These are phyloP conservation scores for Brassica nigra DNA, from an alignment of 345 rosid genomes.

Conservation along the genomic window DNA sequence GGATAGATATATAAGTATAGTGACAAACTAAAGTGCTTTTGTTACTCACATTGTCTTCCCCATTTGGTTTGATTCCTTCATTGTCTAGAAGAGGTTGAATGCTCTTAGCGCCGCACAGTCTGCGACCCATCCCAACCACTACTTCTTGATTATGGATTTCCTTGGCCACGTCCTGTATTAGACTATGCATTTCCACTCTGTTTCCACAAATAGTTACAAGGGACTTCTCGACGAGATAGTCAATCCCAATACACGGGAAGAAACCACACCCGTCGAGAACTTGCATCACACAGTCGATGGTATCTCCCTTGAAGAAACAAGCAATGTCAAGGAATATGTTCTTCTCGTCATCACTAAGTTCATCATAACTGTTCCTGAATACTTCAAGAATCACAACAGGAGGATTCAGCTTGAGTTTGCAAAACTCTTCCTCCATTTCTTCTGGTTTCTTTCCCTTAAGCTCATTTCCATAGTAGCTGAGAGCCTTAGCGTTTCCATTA, in stretches of 20 bases:
- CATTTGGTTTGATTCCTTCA: background rate
- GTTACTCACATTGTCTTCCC: background rate
- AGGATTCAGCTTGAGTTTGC: background rate
- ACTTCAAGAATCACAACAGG: conserved; percentile 10
- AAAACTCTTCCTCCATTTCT: background rate
- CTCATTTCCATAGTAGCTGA: conserved; percentile 1
- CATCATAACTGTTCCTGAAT: conserved; percentile 35
- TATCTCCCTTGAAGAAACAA: conserved; percentile 35
- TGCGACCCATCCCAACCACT: background rate
- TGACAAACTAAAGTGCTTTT: background rate
- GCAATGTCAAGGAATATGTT: conserved; percentile 40
- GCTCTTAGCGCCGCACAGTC: background rate
- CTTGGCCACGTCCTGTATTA: conserved; percentile 20
- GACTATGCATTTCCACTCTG: conserved; percentile 25
- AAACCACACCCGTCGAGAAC: conserved; percentile 26
- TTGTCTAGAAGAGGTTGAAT: conserved; percentile 18
- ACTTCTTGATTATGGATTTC: conserved; percentile 20
- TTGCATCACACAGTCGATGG: background rate
- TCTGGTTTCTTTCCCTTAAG: background rate
- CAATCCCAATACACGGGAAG: conserved; percentile 18
- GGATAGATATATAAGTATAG: background rate
- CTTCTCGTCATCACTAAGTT: conserved; percentile 32
- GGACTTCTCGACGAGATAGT: conserved; percentile 36
- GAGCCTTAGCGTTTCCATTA: conserved; percentile 15
- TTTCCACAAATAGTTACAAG: background rate